Conservation (phyloP, 139 green algal species). For the Volvox africanus region DNA sequence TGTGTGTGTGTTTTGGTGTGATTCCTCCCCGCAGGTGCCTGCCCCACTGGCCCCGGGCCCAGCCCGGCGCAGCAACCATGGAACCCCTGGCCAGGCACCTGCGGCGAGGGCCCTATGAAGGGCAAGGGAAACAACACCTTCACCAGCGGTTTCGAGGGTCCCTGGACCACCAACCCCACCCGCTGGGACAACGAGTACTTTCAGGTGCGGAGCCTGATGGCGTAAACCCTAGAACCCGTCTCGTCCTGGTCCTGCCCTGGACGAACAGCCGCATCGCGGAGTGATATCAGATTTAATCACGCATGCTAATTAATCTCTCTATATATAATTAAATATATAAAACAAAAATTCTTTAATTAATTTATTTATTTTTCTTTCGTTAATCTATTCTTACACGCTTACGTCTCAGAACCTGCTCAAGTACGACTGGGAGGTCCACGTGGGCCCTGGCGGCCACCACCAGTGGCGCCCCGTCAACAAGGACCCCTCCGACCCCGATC, state of each 20-base stretch:
- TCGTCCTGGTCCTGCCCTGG: no score
- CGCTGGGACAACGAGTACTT: constrained; percentile 64
- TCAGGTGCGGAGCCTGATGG: not conserved
- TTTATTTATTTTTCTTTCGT: no score
- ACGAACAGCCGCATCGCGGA: no score
- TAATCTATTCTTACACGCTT: no score
- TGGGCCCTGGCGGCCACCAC: constrained; percentile 43
- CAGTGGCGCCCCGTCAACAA: constrained; percentile 26
- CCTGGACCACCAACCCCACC: constrained; percentile 55
- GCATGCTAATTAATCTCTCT: no score
- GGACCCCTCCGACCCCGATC: not conserved
- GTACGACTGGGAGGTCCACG: constrained; percentile 50
- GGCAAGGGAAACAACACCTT: constrained; percentile 64
- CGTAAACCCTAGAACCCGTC: no score
- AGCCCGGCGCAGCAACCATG: constrained; percentile 41
- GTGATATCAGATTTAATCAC: no score
- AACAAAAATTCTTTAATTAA: no score
- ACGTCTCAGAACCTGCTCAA: constrained; percentile 53
- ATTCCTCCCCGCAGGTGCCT: constrained; percentile 44
- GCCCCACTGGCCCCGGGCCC: constrained; percentile 56
- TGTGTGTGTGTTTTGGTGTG: no score
- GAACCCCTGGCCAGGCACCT: constrained; percentile 59
- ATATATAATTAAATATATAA: no score
- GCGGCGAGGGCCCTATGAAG: constrained; percentile 48
- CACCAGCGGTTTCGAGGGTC: constrained; percentile 63